Percentiles rank a stretch among this genome's conserved stretches.
Evolutionary conservation across 2,329 filamentous ascomycete species (phyloP).

Genomic region (Fusarium nygamai): DNA sequence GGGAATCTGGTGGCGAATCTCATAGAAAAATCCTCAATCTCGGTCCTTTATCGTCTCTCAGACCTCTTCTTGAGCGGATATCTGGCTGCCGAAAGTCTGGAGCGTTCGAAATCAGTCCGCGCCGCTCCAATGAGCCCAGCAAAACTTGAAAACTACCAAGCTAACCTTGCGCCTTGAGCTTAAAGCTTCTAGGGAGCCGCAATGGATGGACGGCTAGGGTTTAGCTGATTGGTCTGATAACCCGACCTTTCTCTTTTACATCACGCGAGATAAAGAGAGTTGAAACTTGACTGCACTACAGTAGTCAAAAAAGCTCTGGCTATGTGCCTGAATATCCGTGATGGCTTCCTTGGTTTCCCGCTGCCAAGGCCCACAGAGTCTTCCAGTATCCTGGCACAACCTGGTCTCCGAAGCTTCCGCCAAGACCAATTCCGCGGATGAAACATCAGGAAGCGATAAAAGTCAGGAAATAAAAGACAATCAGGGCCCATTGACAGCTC

Average conservation of each 20-base stretch:
- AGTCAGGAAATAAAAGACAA: background rate
- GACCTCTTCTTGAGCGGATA: slow-evolving; percentile 7
- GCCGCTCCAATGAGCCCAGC: slow-evolving; percentile 16
- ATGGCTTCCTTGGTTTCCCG: slow-evolving; percentile 35
- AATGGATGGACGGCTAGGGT: slow-evolving; percentile 10
- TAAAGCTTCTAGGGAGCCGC: background rate
- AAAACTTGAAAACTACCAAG: slow-evolving; percentile 24
- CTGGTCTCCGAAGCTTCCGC: slow-evolving; percentile 35
- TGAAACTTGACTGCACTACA: background rate
- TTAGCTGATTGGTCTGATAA: slow-evolving; percentile 21
- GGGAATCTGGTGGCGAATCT: background rate
- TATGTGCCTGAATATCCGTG: slow-evolving; percentile 27
- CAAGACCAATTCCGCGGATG: slow-evolving; percentile 28
- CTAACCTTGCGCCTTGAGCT: slow-evolving; percentile 20
- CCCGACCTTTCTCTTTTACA: background rate
- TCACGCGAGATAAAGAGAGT: slow-evolving; percentile 6
- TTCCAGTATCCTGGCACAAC: slow-evolving; percentile 33
- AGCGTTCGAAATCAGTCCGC: slow-evolving; percentile 32
- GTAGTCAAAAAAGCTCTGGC: background rate
- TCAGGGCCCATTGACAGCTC: background rate
- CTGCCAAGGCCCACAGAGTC: slow-evolving; percentile 28
- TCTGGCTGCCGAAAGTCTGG: slow-evolving; percentile 29
- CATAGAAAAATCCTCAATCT: slow-evolving; percentile 11
- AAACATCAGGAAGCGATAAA: slow-evolving; percentile 5
- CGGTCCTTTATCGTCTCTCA: slow-evolving; percentile 3